Evolutionary conservation across 441 rosid species (phyloP), one percentile per base, ranked within the genome.

Genomic region (Isatis lusitanica): DNA sequence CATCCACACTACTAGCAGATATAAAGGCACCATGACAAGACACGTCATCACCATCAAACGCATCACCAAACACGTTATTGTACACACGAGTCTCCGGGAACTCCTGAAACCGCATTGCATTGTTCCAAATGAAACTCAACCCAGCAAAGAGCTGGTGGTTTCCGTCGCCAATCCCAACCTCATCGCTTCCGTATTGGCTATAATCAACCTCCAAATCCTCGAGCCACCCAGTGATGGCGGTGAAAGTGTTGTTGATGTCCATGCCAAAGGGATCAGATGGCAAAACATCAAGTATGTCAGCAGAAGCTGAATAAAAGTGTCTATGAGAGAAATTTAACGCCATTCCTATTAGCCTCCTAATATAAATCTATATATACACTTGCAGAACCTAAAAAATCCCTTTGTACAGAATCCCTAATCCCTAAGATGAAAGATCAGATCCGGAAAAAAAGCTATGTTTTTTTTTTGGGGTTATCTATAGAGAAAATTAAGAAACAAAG

Each of bases 201-300:
- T 78, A 85, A 64, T 84, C 96, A 69, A 77, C 85, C 83, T 95
- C 94, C 88, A 91, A 78, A 73, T 90, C 94, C 85, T 86, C 92
- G 46, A 95, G 95, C 97, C 94, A 93, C 40, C 97, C 92, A 3
- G 91, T 84, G 36, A 91, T 83, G 0, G 97, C 98, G 0, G 96
- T 93, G 66, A 95, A 81, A 11, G 99, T 87, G 44, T 86, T 82
- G 76, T 77, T 85, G 38, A 95, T 92, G 33, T 78, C 71, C 99
- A 95, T 95, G 42, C 90, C 98, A 67, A 95, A 95, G 2, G 99
- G 99, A 92, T 95, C 99, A 0, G 96, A 85, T 0, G 99, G 99
- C 88, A 95, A 76, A 81, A 91, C 84, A 78, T 94, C 98, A 53
- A 92, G 83, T 74, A 95, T 85, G 64, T 93, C 97, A 38, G 81